Base-by-base conservation (phyloP, 2,329 filamentous ascomycete genomes). In the Diaporthe velutina region DNA sequence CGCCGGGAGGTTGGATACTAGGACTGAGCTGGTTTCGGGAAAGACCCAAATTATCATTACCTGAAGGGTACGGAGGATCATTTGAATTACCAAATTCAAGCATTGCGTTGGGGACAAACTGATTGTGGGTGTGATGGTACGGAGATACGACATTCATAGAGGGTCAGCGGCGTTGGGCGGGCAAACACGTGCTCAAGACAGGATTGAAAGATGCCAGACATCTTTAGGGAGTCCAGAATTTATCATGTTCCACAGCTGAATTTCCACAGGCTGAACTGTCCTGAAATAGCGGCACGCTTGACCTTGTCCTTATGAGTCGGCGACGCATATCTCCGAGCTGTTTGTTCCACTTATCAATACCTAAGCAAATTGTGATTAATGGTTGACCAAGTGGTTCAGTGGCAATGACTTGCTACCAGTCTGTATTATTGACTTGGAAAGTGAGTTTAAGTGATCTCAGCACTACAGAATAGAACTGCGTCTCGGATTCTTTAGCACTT, bases 1-100 rank as follows among this genome's bases (percentile, higher is more conserved):
- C 82, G 81, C 73, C 76, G 83, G 57, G 81, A 82, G 76, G 77
- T 80, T 66, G 76, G 79, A 38, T 82, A 82, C 68, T 80, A 79
- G 71, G 33, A 42, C 15, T 7, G 75, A 70, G 33, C 8, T 48
- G 60, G 28, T 33, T 42, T 13, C 5, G 25, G 19, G 3, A 12
- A 40, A n/a, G 6, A 35, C 7, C 22, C 9, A 7, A 25, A 38
- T 22, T 25, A 22, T 67, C 15, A 13, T 33, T 38, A 22, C 7
- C 15, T 17, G 4, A 7, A 19, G n/a, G 30, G 45, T 45, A 38
- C 12, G 38, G 30, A 50, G 30, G 30, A 38, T 12, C 22, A 4
- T 13, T 10, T 28, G 61, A 30, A 28, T 67, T 52, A 33, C 45
- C 22, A 10, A 25, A 9, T 52, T 52, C 15, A 64, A 54, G 57